Base-by-base conservation (phyloP, 164 flowering plant species). In the Tetrastigma voinierianum region DNA sequence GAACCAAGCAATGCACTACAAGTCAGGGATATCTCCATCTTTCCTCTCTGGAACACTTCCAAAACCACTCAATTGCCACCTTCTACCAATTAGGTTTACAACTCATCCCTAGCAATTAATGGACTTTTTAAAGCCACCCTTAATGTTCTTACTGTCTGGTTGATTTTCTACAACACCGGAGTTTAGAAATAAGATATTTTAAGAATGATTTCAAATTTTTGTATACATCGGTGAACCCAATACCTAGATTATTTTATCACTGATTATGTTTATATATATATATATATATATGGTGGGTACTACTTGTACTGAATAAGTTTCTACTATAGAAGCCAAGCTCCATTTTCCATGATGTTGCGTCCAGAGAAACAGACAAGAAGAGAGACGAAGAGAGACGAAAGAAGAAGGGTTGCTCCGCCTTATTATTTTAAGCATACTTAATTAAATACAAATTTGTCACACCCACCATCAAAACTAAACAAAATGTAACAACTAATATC, bases 331-430 rank as follows among this genome's bases (percentile, higher is more conserved):
- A 48, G 19, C 61, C 59, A 61, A 61, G 66, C 46, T 15, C 46
- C 16, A 21, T 25, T 46, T 80, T 79, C 74, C 47, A 32, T 79
- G 81, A 81, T 62, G 79, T 72, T 79, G 72, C 78, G 16, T 67
- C 51, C 76, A 59, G 16, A 72, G 78, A 61, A 72, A 70, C 70
- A 66, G 83, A 86, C 90, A 86, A 84, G 51, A 51, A 77, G 81
- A 83, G 74, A 51, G 76, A 81, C 78, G 75, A 72, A 46, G 58
- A 72, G 61, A 67, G 49, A 51, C 61, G 48, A 61, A 61, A 69
- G 64, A 59, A 44, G 74, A 75, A 67, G 59, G 77, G 74, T 74
- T 67, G 79, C 74, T 84, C 86, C 77, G 70, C 69, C 81, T 58
- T 20, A 70, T 70, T 77, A 79, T 72, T 80, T 62, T 58, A 67